phyloP scores from a whole-genome alignment of 1,139 yeast genomes.

The Yamadazyma dushanensis region DNA sequence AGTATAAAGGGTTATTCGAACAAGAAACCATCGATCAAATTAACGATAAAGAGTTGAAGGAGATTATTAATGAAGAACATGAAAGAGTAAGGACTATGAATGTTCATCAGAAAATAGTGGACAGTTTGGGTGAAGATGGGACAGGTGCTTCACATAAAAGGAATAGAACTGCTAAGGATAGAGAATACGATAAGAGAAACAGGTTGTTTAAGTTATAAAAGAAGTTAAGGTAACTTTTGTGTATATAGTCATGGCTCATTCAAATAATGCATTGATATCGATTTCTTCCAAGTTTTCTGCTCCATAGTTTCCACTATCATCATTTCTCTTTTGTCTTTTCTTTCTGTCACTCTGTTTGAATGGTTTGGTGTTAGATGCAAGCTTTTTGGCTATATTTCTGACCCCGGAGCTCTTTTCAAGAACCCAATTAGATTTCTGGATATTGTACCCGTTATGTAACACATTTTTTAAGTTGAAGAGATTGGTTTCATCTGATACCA shows the following conservation, averaged over 20 bases:
- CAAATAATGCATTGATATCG: conserved; percentile 31
- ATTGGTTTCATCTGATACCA: conserved; percentile 24
- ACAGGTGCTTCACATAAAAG: conserved; percentile 35
- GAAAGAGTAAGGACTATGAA: conserved; percentile 30
- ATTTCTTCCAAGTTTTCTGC: conserved; percentile 31
- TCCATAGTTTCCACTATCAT: conserved; percentile 24
- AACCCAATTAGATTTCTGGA: conserved; percentile 24
- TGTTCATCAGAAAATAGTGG: conserved; percentile 29
- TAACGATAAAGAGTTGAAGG: conserved; percentile 25
- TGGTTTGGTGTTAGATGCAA: conserved; percentile 16
- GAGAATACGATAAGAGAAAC: conserved; percentile 43
- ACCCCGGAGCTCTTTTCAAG: conserved; percentile 15
- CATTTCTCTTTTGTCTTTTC: conserved; percentile 15
- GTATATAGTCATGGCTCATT: neutral
- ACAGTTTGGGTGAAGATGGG: conserved; percentile 46
- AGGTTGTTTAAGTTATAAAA: conserved; percentile 36
- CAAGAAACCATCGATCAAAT: conserved; percentile 33
- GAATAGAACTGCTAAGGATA: conserved; percentile 47
- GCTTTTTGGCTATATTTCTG: conserved; percentile 16
- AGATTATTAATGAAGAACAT: conserved; percentile 29
- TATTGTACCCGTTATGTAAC: conserved; percentile 15
- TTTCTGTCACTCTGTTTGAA: conserved; percentile 13
- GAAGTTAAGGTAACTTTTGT: neutral
- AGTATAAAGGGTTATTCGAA: conserved; percentile 39
- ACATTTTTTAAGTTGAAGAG: conserved; percentile 34